phyloP scores from a whole-genome alignment of 176 grass and related monocot genomes.

The Tuctoria greenei region DNA sequence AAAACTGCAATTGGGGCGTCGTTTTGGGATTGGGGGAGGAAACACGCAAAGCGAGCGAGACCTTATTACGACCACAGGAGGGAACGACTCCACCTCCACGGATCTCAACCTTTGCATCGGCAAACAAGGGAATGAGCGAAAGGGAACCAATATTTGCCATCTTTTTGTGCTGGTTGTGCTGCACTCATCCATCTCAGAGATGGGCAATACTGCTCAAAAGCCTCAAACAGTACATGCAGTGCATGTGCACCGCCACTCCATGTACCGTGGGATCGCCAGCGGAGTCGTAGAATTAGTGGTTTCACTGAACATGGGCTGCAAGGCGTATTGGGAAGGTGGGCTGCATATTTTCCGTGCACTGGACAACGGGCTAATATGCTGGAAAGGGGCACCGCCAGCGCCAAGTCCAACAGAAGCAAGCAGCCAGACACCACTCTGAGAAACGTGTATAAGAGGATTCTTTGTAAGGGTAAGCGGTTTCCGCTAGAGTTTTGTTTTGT shows the following conservation, averaged over 20 bases:
- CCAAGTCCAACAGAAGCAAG: too few relatives aligned
- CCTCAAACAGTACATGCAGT: not conserved
- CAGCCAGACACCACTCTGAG: too few relatives aligned
- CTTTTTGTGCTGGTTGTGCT: not conserved
- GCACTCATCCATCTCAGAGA: not conserved
- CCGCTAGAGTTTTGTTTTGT: too few relatives aligned
- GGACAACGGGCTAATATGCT: too few relatives aligned
- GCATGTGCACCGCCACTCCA: not conserved
- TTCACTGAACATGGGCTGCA: not conserved
- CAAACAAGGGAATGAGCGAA: not conserved
- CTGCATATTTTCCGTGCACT: too few relatives aligned
- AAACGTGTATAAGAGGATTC: too few relatives aligned
- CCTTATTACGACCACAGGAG: not conserved
- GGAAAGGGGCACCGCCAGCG: too few relatives aligned
- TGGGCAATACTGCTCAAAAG: not conserved
- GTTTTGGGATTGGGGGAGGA: not conserved
- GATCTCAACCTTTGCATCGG: not conserved
- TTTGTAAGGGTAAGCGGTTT: too few relatives aligned
- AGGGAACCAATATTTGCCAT: not conserved
- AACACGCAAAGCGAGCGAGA: constrained; percentile 18
- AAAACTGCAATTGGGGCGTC: not conserved
- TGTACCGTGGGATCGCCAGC: not conserved
- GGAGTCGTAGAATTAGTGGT: not conserved
- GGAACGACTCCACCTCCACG: not conserved
- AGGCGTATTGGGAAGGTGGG: too few relatives aligned